A percentile compares a stretch with the other conserved stretches of the same genome.
Evolutionary conservation across 129 eudicot genomes (phyloP).

Genomic region (Artemisia tridentata): DNA sequence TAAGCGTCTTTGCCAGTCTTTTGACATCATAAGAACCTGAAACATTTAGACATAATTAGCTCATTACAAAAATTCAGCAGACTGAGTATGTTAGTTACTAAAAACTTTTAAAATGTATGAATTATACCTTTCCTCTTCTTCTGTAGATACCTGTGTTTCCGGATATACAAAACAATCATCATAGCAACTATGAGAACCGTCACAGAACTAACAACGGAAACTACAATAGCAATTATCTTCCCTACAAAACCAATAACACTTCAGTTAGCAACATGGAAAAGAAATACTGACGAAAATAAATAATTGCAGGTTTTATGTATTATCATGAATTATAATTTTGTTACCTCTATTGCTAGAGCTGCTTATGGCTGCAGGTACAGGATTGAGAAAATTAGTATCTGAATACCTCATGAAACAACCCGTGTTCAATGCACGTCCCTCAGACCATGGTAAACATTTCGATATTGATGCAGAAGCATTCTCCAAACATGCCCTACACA

Average conservation of each 20-base stretch:
- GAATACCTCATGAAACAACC: conserved; percentile 91
- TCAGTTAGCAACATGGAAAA: background rate
- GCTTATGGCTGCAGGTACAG: conserved; percentile 34
- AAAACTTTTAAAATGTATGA: background rate
- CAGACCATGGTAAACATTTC: conserved; percentile 66
- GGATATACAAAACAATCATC: conserved; percentile 43
- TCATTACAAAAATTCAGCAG: background rate
- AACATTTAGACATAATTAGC: conserved; percentile 2
- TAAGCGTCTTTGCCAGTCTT: conserved; percentile 59
- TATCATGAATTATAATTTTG: background rate
- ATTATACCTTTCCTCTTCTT: conserved; percentile 68
- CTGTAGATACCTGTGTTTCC: conserved; percentile 48
- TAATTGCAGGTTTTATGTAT: background rate
- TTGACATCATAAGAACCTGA: conserved; percentile 53
- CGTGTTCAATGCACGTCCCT: conserved; percentile 67
- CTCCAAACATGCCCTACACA: conserved; percentile 60
- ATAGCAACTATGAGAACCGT: conserved; percentile 47
- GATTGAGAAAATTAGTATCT: conserved; percentile 68
- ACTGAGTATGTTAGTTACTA: background rate
- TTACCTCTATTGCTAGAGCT: conserved; percentile 44
- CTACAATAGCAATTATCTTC: conserved; percentile 38
- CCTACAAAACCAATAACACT: conserved; percentile 40
- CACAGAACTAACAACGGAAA: conserved; percentile 56
- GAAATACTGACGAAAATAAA: background rate
- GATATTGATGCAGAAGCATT: conserved; percentile 46